Evolutionary conservation across 768 basidiomycete species (phyloP), one percentile per base, ranked within the genome.

Genomic region (Chalciporus piperatus): DNA sequence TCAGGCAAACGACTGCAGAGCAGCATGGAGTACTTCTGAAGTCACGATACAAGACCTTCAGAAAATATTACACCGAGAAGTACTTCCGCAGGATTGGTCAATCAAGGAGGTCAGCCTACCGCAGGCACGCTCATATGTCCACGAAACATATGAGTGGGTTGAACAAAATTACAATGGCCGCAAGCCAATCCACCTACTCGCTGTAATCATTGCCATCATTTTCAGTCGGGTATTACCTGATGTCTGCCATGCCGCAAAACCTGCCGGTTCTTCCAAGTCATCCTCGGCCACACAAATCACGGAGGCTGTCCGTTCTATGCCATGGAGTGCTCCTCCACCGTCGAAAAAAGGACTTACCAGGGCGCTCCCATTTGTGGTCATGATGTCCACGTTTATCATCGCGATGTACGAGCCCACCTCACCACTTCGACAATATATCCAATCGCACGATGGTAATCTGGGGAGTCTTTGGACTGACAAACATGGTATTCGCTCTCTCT

Each of bases 311-410:
- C 25, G 25, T 25, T 3, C 25, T 4, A 25, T 25, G 25, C 25
- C 25, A 25, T 25, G 25, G 25, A 25, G 25, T 25, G 25, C 25
- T 7, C 25, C 25, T 4, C 25, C 7, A 7, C 25, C 25, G 4
- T 25, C 25, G 7, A 25, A 25, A 25, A 43, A 43, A 7, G 27
- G 42, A 25, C n/a, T 43, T 17, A 19, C 19, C 5, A 8, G 19
- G 17, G 19, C 12, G 2, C 12, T 20, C 4, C 41, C 42, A 11
- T 50, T 30, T 16, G 33, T 50, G 4, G 22, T 43, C 1, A 50
- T 50, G 42, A 43, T 50, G 27, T 41, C 41, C 2, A 44, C 35
- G 1, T 44, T 50, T 17, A 43, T 50, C 30, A 50, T 50, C 4
- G 49, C 48, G 1, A 42, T 49, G 14, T 41, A 41, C 23, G 40